Evolutionary conservation across 768 basidiomycete genomes (phyloP).

Genomic region (Rickenella mellea): DNA sequence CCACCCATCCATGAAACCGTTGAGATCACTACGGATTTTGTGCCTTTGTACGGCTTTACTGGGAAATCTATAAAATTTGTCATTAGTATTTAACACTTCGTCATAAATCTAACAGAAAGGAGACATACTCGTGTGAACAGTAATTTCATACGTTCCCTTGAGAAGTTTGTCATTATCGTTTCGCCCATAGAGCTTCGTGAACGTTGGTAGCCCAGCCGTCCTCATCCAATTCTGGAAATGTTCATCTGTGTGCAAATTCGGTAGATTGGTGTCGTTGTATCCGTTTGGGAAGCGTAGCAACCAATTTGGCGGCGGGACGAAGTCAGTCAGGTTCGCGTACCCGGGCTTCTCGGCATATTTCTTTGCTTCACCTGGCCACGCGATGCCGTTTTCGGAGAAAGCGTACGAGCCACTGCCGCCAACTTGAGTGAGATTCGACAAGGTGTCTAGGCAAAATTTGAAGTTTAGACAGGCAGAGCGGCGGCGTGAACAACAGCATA

Average conservation of each 20-base stretch:
- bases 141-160: slow-evolving; percentile 68
- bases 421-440: slow-evolving; percentile 45
- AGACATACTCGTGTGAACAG: slow-evolving; percentile 71
- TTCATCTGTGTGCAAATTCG: slow-evolving; percentile 66
- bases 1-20: slow-evolving; percentile 99
- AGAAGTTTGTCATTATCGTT: slow-evolving; percentile 71
- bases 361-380: slow-evolving; percentile 92
- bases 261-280: slow-evolving; percentile 54
- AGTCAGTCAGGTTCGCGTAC: slow-evolving; percentile 49
- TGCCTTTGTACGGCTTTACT: slow-evolving; percentile 82
- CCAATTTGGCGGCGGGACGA: slow-evolving; percentile 96
- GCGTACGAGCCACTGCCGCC: slow-evolving; percentile 45
- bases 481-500: slow-evolving; percentile 20
- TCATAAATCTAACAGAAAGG: background rate
- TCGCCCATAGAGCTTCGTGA: slow-evolving; percentile 88
- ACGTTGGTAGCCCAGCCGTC: slow-evolving; percentile 92
- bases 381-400: slow-evolving; percentile 74
- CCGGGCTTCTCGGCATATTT: slow-evolving; percentile 70
- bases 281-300: slow-evolving; percentile 54
- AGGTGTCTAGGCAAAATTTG: slow-evolving; percentile 54
- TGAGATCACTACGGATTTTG: slow-evolving; percentile 93
- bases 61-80: slow-evolving; percentile 68
- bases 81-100: slow-evolving; percentile 1
- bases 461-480: background rate
- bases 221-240: slow-evolving; percentile 99